Percentiles rank a stretch among this genome's conserved stretches.
These are phyloP conservation scores for Candida sanyaensis DNA, from an alignment of 1,139 yeast genomes.

Conservation along the genomic window DNA sequence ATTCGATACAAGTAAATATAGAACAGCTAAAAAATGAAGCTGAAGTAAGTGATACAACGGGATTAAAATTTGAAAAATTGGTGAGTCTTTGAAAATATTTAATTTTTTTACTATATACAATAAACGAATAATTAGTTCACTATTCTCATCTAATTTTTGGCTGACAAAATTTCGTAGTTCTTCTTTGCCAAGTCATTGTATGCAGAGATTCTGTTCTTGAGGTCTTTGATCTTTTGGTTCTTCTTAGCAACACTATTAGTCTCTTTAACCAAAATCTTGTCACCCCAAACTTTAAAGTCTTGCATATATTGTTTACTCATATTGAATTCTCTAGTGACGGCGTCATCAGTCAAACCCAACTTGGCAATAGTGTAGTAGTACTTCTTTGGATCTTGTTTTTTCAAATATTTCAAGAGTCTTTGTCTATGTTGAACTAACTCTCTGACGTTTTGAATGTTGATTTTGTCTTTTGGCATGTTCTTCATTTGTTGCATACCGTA, in stretches of 20 bases:
- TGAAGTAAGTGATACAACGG: not conserved
- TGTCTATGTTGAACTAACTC: conserved; percentile 90
- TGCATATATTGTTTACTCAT: conserved; percentile 85
- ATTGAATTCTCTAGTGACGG: conserved; percentile 76
- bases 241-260: conserved; percentile 35
- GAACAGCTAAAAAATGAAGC: conserved; percentile 29
- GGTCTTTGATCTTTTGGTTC: conserved; percentile 33
- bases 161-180: conserved; percentile 27
- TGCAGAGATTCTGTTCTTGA: conserved; percentile 42
- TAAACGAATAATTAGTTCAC: conserved; percentile 3
- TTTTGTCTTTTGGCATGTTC: conserved; percentile 71
- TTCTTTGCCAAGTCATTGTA: conserved; percentile 45
- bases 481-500: conserved; percentile 76
- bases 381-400: conserved; percentile 73
- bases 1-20: conserved; percentile 25
- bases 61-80: conserved; percentile 2
- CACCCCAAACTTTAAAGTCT: conserved; percentile 83
- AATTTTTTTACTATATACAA: conserved; percentile 7
- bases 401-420: conserved; percentile 75
- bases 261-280: conserved; percentile 45
- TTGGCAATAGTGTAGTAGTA: conserved; percentile 86
- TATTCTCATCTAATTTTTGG: not conserved
- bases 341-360: conserved; percentile 82
- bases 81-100: not conserved
- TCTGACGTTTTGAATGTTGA: conserved; percentile 69